Evolutionary conservation across 495 filamentous ascomycete species (phyloP).

Genomic region (Trypethelium eluteriae): DNA sequence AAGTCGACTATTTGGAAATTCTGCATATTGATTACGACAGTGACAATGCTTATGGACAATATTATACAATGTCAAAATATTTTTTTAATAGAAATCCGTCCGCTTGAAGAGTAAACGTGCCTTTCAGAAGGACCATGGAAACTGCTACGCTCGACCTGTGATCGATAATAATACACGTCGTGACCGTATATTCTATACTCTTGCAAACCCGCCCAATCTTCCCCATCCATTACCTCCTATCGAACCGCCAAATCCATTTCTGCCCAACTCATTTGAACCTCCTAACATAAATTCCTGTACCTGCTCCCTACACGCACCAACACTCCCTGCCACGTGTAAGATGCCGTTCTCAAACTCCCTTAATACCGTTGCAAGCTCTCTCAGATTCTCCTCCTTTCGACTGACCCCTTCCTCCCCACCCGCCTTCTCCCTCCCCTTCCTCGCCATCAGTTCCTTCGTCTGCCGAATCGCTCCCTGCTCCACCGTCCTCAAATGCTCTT

Average conservation of each 20-base stretch:
- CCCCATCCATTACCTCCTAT: background rate
- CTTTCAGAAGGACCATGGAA: too few relatives aligned
- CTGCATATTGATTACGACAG: too few relatives aligned
- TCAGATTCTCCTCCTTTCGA: constrained; percentile 37
- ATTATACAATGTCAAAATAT: too few relatives aligned
- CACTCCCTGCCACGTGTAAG: constrained; percentile 61
- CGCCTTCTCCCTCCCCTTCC: constrained; percentile 42
- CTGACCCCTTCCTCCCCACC: constrained; percentile 34
- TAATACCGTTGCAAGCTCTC: constrained; percentile 59
- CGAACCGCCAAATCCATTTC: background rate
- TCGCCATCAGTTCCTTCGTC: constrained; percentile 57
- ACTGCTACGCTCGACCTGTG: background rate
- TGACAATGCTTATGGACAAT: too few relatives aligned
- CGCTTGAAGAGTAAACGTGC: too few relatives aligned
- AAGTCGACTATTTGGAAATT: too few relatives aligned
- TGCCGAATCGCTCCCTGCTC: constrained; percentile 62
- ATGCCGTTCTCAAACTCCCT: constrained; percentile 74
- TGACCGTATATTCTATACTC: background rate
- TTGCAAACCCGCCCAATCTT: background rate
- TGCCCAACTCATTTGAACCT: background rate
- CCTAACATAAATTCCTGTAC: constrained; percentile 53
- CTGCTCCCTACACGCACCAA: constrained; percentile 61
- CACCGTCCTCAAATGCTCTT: constrained; percentile 68
- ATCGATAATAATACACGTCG: background rate
- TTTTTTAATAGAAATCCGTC: too few relatives aligned